Evolutionary conservation across 2,329 filamentous ascomycete genomes (phyloP).

Genomic region (Arthrobotrys megalospora): DNA sequence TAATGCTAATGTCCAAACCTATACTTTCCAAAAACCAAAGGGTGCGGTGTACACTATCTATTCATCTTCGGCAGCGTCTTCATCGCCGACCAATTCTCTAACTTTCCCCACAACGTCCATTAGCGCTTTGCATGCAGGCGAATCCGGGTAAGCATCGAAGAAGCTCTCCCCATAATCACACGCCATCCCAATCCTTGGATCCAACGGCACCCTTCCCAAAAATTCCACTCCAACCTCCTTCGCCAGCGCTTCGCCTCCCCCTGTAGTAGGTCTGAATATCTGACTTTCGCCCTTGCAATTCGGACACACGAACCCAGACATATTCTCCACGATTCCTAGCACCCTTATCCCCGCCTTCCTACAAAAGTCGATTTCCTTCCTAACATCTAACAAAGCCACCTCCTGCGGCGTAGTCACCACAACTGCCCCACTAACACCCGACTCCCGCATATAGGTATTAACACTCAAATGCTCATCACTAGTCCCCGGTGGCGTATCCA

Average conservation of each 20-base stretch:
- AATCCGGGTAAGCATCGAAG: constrained; percentile 93
- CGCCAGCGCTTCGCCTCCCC: constrained; percentile 84
- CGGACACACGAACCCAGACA: constrained; percentile 96
- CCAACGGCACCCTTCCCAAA: constrained; percentile 88
- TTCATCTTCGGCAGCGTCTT: constrained; percentile 64
- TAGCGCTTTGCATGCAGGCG: constrained; percentile 87
- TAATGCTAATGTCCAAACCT: constrained; percentile 53
- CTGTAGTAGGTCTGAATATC: constrained; percentile 93
- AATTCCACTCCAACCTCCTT: constrained; percentile 90
- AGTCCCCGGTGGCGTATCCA: constrained; percentile 96
- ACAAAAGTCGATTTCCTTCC: constrained; percentile 98
- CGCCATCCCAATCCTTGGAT: constrained; percentile 94
- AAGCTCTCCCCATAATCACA: constrained; percentile 99
- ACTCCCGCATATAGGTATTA: constrained; percentile 90
- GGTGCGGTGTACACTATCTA: constrained; percentile 56
- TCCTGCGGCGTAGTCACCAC: constrained; percentile 96
- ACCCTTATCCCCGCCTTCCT: constrained; percentile 91
- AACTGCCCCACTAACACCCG: constrained; percentile 92
- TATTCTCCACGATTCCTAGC: constrained; percentile 94
- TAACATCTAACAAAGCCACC: constrained; percentile 89
- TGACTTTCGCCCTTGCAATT: constrained; percentile 77
- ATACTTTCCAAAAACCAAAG: neutral
- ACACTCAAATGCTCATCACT: constrained; percentile 96
- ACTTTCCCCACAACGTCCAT: constrained; percentile 77
- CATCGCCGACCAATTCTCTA: constrained; percentile 75